Evolutionary conservation across 805 yeast species (phyloP).

Genomic region (Ogataea ganodermae): DNA sequence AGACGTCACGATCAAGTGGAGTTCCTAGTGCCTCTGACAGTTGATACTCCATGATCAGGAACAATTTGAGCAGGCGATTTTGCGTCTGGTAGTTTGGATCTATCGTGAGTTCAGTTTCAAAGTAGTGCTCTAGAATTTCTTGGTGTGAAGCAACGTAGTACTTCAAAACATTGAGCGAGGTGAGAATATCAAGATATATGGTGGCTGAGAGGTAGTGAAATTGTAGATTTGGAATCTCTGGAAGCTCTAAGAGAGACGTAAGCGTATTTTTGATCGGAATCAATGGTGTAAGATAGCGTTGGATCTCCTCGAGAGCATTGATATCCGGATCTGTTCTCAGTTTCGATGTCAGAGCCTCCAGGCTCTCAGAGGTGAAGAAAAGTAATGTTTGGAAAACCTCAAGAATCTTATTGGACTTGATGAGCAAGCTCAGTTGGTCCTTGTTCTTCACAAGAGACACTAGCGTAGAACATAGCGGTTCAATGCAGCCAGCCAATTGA

Average conservation of each 20-base stretch:
- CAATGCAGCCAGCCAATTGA: slow-evolving; percentile 8
- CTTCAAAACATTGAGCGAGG: slow-evolving; percentile 28
- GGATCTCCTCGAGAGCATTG: slow-evolving; percentile 14
- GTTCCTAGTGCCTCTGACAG: slow-evolving; percentile 40
- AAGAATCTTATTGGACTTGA: slow-evolving; percentile 6
- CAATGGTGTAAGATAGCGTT: slow-evolving; percentile 13
- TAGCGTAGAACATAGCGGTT: slow-evolving; percentile 12
- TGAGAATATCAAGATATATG: slow-evolving; percentile 21
- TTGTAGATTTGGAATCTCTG: not conserved
- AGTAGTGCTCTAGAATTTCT: slow-evolving; percentile 38
- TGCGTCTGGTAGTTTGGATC: slow-evolving; percentile 35
- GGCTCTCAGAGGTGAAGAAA: slow-evolving; percentile 17
- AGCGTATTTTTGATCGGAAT: slow-evolving; percentile 13
- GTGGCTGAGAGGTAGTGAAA: slow-evolving; percentile 14
- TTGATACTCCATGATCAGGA: slow-evolving; percentile 50
- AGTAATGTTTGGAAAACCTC: slow-evolving; percentile 12
- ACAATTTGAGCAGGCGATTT: slow-evolving; percentile 41
- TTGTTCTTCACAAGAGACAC: not conserved
- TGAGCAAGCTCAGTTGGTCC: not conserved
- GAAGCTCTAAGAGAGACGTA: slow-evolving; percentile 5
- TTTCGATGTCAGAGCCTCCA: slow-evolving; percentile 15
- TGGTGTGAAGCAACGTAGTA: slow-evolving; percentile 32
- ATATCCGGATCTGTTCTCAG: slow-evolving; percentile 16
- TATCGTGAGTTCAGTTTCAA: slow-evolving; percentile 30
- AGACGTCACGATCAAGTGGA: slow-evolving; percentile 51